phyloP scores from a whole-genome alignment of 2,329 filamentous ascomycete species.

The Ceratocystis destructans region DNA sequence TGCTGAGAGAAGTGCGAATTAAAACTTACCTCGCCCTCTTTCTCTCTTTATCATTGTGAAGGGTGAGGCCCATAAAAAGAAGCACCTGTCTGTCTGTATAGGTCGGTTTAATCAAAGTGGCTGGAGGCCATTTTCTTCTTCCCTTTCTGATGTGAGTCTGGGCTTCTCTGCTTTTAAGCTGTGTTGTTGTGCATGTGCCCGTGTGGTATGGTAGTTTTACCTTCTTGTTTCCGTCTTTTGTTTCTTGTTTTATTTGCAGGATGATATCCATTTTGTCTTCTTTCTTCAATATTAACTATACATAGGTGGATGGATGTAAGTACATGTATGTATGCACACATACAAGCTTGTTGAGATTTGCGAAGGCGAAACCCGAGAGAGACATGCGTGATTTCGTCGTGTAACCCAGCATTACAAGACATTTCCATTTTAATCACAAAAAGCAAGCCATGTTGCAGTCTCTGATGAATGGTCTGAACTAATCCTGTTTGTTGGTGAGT shows the following conservation, averaged over 20 bases:
- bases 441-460: not conserved
- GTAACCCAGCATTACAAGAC: not conserved
- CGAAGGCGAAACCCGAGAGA: not conserved
- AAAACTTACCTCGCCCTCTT: not conserved
- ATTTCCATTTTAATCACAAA: not conserved
- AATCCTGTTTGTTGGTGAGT: not conserved
- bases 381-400: not conserved
- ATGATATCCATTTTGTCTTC: slow-evolving; percentile 9
- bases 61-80: not conserved
- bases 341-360: not conserved
- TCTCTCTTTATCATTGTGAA: not conserved
- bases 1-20: not conserved
- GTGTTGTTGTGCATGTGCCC: not conserved
- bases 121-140: not conserved
- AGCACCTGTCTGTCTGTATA: not conserved
- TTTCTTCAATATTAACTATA: not conserved
- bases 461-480: not conserved
- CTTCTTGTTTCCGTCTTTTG: not conserved
- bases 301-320: not conserved
- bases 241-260: not conserved
- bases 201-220: not conserved
- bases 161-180: not conserved
- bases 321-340: not conserved
- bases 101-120: not conserved
- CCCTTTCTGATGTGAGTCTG: not conserved